Conservation (phyloP, 1,139 yeast genomes). For the Eremothecium gossypii region DNA sequence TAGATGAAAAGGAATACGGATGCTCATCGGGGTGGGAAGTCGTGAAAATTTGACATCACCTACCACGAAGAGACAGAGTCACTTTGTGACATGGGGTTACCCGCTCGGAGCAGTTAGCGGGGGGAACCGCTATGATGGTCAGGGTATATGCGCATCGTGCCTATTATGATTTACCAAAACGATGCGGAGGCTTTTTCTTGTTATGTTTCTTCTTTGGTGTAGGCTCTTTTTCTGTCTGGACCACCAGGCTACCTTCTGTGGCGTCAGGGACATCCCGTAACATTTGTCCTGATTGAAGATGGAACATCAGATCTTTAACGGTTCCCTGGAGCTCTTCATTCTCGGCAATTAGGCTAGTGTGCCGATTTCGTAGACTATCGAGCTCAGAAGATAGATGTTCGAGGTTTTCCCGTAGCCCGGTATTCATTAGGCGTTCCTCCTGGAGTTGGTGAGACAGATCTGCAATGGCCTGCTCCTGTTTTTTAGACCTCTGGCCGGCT, state of each 20-base stretch:
- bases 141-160: conserved; percentile 4
- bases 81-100: too few species aligned
- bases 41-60: conserved; percentile 28
- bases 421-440: conserved; percentile 46
- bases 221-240: conserved; percentile 17
- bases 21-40: neutral
- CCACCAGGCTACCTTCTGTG: conserved; percentile 56
- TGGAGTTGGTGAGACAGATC: conserved; percentile 29
- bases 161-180: conserved; percentile 7
- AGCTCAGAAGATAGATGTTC: conserved; percentile 39
- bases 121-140: neutral
- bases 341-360: conserved; percentile 27
- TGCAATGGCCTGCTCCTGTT: conserved; percentile 6
- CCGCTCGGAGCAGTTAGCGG: too few species aligned
- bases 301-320: conserved; percentile 74
- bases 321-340: conserved; percentile 57
- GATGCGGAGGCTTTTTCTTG: conserved; percentile 12
- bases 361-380: conserved; percentile 25
- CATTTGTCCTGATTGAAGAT: conserved; percentile 62
- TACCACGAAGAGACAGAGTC: too few species aligned
- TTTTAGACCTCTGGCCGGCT: conserved; percentile 23
- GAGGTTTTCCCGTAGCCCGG: conserved; percentile 49
- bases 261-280: conserved; percentile 64
- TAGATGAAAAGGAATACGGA: neutral
- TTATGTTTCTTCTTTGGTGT: conserved; percentile 9